Conservation (phyloP, 441 rosid species). For the Geranium incanum region DNA sequence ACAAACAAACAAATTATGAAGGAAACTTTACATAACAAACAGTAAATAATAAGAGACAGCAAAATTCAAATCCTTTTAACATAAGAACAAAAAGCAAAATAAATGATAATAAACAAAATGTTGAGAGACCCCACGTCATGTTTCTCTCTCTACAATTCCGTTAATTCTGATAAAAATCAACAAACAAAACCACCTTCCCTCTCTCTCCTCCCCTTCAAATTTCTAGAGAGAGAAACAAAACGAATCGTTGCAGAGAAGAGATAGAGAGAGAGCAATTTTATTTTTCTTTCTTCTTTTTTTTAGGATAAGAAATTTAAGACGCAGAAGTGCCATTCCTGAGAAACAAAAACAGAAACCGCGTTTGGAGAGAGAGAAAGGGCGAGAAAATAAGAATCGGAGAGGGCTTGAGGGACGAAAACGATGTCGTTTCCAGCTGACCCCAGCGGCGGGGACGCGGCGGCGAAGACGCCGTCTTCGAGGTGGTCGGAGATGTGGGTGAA, state of each 20-base stretch:
- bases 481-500: slow-evolving; percentile 75
- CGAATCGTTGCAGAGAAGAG: neutral
- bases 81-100: neutral
- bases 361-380: slow-evolving; percentile 9
- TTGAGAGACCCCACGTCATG: neutral
- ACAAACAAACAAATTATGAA: neutral
- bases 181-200: neutral
- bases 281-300: too few species aligned
- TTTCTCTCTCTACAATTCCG: neutral
- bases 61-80: neutral
- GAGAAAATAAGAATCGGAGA: neutral
- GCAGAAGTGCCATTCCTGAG: neutral
- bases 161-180: neutral
- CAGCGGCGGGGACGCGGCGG: slow-evolving; percentile 27
- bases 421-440: slow-evolving; percentile 42
- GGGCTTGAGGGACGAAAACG: neutral
- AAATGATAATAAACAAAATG: neutral
- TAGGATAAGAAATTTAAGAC: neutral
- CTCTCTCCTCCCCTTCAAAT: neutral
- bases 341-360: neutral
- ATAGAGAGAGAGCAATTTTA: too few species aligned
- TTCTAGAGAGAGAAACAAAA: neutral
- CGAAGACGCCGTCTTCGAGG: slow-evolving; percentile 44
- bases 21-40: neutral
- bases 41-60: too few species aligned